Evolutionary conservation across 192 early-diverging fungal species (phyloP).

Genomic region (Gonapodya prolifera): DNA sequence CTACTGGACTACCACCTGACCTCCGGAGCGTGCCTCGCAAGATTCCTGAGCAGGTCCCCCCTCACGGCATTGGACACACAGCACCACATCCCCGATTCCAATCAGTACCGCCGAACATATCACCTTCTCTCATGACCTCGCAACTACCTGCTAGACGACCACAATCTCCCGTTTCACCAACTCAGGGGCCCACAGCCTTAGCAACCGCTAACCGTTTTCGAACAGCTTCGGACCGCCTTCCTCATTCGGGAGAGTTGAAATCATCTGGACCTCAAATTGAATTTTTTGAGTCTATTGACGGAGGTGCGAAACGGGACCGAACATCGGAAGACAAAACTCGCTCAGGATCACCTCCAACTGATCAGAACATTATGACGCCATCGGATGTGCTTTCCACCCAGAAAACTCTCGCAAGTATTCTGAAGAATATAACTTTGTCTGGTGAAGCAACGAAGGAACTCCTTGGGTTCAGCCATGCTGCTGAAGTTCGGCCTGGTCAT

Average conservation of each 20-base stretch:
- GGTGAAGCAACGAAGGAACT: not conserved
- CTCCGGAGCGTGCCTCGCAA: not conserved
- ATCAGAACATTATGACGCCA: too few species aligned
- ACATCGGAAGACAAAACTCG: too few species aligned
- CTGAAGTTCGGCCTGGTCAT: not conserved
- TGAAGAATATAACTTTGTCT: not conserved
- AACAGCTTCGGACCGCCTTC: too few species aligned
- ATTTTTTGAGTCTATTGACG: too few species aligned
- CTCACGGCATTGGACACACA: not conserved
- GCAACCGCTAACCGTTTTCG: too few species aligned
- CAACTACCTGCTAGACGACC: too few species aligned
- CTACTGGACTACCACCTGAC: not conserved
- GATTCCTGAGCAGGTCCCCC: not conserved
- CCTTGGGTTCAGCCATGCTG: not conserved
- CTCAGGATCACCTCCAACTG: too few species aligned
- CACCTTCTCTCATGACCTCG: not conserved
- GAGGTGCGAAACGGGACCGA: too few species aligned
- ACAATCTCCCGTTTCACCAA: too few species aligned
- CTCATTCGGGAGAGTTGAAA: too few species aligned
- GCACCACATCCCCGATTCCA: not conserved
- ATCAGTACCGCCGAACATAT: not conserved
- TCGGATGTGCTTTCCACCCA: not conserved
- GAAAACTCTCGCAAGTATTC: not conserved
- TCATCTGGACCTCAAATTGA: too few species aligned
- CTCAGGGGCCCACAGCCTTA: too few species aligned